Evolutionary conservation across 2,329 filamentous ascomycete species (phyloP).

Genomic region (Bipolaris cookei): DNA sequence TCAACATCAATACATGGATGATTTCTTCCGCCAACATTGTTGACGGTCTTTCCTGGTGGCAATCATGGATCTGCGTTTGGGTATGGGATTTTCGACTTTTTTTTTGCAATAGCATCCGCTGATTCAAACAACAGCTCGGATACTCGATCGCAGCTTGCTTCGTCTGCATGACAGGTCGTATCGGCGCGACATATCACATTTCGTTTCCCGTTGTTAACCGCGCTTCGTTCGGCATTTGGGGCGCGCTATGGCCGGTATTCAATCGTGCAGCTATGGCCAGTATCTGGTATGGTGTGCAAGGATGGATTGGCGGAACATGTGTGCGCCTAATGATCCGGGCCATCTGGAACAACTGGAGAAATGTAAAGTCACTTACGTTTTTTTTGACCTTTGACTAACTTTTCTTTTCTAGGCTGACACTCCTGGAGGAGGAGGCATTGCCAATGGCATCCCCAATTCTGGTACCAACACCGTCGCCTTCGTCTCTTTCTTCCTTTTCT

Average conservation of each 20-base stretch:
- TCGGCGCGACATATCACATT: constrained; percentile 87
- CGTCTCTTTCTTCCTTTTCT: constrained; percentile 86
- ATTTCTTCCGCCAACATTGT: constrained; percentile 84
- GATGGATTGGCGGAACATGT: constrained; percentile 81
- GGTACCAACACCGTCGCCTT: constrained; percentile 79
- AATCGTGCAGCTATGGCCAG: constrained; percentile 88
- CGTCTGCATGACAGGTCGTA: constrained; percentile 74
- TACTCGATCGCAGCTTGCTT: constrained; percentile 80
- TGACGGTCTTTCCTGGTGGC: constrained; percentile 84
- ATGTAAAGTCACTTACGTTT: constrained; percentile 32
- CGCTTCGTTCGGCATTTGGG: constrained; percentile 87
- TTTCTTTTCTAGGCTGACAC: constrained; percentile 9
- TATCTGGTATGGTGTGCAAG: constrained; percentile 86
- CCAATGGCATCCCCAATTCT: constrained; percentile 70
- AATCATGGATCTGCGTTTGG: constrained; percentile 79
- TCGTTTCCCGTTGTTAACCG: constrained; percentile 83
- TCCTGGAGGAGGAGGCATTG: constrained; percentile 55
- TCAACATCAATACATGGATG: constrained; percentile 82
- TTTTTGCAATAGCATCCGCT: background rate
- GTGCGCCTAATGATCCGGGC: constrained; percentile 87
- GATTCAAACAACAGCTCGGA: constrained; percentile 58
- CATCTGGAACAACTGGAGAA: constrained; percentile 75
- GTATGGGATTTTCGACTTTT: constrained; percentile 22
- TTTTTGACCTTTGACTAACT: constrained; percentile 6
- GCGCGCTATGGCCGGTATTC: constrained; percentile 84